A percentile compares a stretch with the other conserved stretches of the same genome.
Evolutionary conservation across 371 early-diverging fungal species (phyloP).

Genomic region (Haplosporangium sp.): DNA sequence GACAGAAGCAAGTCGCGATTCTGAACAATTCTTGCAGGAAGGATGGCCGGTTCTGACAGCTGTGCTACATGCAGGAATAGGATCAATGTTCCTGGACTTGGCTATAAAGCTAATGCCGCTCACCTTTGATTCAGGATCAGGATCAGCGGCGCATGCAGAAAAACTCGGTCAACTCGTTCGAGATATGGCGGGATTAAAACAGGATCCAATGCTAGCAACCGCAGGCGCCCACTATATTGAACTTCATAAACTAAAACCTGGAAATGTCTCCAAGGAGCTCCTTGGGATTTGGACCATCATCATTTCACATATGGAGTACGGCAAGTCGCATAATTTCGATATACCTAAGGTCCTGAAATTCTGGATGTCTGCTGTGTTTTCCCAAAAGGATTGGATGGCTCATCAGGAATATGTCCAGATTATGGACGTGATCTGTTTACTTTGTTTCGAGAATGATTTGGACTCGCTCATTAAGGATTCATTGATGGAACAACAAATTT

Average conservation of each 20-base stretch:
- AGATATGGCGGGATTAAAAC: slow-evolving; percentile 48
- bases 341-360: slow-evolving; percentile 23
- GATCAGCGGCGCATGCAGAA: slow-evolving; percentile 50
- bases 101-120: slow-evolving; percentile 13
- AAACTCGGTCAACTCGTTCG: slow-evolving; percentile 56
- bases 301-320: slow-evolving; percentile 12
- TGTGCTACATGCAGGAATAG: slow-evolving; percentile 59
- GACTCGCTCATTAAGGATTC: slow-evolving; percentile 31
- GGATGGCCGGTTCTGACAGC: slow-evolving; percentile 65
- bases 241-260: not conserved
- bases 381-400: slow-evolving; percentile 51
- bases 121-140: slow-evolving; percentile 58
- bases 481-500: slow-evolving; percentile 47
- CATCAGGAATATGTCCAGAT: slow-evolving; percentile 39
- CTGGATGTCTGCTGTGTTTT: slow-evolving; percentile 40
- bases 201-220: slow-evolving; percentile 59
- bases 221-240: slow-evolving; percentile 30
- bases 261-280: slow-evolving; percentile 12
- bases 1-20: slow-evolving; percentile 64
- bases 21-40: slow-evolving; percentile 62
- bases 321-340: not conserved
- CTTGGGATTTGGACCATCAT: slow-evolving; percentile 28
- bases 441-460: slow-evolving; percentile 27
- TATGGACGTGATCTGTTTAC: slow-evolving; percentile 38
- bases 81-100: slow-evolving; percentile 48